phyloP scores from a whole-genome alignment of 371 early-diverging fungal genomes.

The Nematocida ironsii region DNA sequence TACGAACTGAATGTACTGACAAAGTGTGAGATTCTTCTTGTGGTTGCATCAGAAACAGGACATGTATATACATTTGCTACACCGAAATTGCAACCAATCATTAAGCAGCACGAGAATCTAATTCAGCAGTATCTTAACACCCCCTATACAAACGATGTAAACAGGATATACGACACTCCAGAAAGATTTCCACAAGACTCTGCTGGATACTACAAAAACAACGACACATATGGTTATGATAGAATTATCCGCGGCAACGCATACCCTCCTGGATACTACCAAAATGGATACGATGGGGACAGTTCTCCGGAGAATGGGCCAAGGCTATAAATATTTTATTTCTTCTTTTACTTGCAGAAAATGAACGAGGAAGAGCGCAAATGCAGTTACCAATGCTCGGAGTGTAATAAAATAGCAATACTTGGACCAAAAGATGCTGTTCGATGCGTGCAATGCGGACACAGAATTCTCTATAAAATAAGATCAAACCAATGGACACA shows the following conservation, averaged over 20 bases:
- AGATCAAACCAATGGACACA: constrained; percentile 49
- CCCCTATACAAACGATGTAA: constrained; percentile 37
- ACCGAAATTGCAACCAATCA: constrained; percentile 85
- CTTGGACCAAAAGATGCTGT: constrained; percentile 52
- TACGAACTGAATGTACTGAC: constrained; percentile 89
- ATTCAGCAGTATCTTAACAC: constrained; percentile 84
- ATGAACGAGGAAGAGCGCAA: constrained; percentile 47
- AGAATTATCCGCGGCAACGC: constrained; percentile 27
- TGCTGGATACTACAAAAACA: constrained; percentile 32
- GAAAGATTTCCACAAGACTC: constrained; percentile 37
- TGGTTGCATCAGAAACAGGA: constrained; percentile 86
- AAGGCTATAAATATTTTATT: constrained; percentile 9
- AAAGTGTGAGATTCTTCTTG: constrained; percentile 87
- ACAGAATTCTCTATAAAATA: constrained; percentile 54
- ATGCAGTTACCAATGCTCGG: constrained; percentile 52
- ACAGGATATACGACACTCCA: constrained; percentile 53
- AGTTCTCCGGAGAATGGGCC: constrained; percentile 13
- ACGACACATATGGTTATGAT: constrained; percentile 48
- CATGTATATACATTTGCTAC: constrained; percentile 96
- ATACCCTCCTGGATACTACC: constrained; percentile 54
- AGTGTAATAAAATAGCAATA: constrained; percentile 40
- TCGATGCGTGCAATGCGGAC: constrained; percentile 42
- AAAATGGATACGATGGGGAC: constrained; percentile 54
- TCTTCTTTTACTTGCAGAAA: constrained; percentile 12
- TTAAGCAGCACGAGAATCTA: constrained; percentile 82